Base-by-base conservation (phyloP, 768 basidiomycete genomes). In the Epithele typhae region DNA sequence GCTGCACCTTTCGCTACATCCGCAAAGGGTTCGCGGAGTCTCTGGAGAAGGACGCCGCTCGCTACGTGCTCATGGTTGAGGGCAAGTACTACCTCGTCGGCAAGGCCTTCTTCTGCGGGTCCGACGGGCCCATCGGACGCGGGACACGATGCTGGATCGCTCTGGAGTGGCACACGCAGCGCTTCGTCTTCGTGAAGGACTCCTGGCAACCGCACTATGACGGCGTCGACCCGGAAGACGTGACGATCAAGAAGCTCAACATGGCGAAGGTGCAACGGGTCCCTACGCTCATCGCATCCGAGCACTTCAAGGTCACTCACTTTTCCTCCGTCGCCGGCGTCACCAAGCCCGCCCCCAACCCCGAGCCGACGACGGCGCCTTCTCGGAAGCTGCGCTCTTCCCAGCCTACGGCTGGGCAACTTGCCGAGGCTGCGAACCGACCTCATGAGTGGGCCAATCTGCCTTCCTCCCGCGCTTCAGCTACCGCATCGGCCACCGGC, bases 161-260 rank as follows among this genome's bases (percentile, higher is more conserved):
- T 0, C 37, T 41, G 39, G 53, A 55, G n/a, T 34, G 44, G 39
- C 10, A 37, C 8, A 33, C 36, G 2, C 40, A 47, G 19, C 33
- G 36, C 2, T 35, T 55, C 12, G 49, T 48, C 0, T 51, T 48
- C 40, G 14, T 51, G 25, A 55, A 51, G 49, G 53, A 55, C 30
- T 37, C 25, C 11, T 55, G 53, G 53, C 38, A 46, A 7, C 39
- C 38, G 12, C 25, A 15, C 21, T 46, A 42, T 21, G 10, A 19
- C n/a, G 40, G 23, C 1, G 32, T 47, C 2, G 15, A 22, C 1
- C 12, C 25, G 5, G 53, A 55, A 18, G 43, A 43, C 17, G 19
- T 30, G 17, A 40, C 17, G 4, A 24, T 40, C 40, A 14, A 11
- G 15, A 25, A 23, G 8, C 25, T 40, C 25, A 40, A 40, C 25